phyloP scores from a whole-genome alignment of 352 stramenopile genomes.

The Phytophthora cactorum region DNA sequence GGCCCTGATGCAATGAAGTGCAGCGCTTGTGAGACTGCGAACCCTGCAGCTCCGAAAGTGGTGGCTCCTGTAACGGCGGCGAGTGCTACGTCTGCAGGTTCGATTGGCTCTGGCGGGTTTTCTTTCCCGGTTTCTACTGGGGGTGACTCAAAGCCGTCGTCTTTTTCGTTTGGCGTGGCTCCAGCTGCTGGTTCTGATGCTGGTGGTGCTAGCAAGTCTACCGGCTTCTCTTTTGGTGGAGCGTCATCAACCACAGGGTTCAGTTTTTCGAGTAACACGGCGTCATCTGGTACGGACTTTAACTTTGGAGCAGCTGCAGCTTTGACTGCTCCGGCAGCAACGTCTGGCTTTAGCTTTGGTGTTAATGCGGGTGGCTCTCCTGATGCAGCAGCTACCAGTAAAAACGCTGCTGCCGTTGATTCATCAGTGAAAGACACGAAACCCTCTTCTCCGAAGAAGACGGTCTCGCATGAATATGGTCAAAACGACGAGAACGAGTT shows the following conservation, averaged over 20 bases:
- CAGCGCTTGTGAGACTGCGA: conserved; percentile 52
- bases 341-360: conserved; percentile 6
- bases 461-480: conserved; percentile 47
- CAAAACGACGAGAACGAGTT: conserved; percentile 76
- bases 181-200: not conserved
- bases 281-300: conserved; percentile 15
- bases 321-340: not conserved
- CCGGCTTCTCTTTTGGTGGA: conserved; percentile 34
- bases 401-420: not conserved
- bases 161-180: conserved; percentile 35
- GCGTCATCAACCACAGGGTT: conserved; percentile 17
- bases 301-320: conserved; percentile 10
- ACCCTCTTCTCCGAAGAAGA: not conserved
- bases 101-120: conserved; percentile 47
- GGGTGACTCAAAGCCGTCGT: conserved; percentile 28
- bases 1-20: conserved; percentile 46
- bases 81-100: conserved; percentile 33
- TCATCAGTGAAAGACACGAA: not conserved
- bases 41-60: conserved; percentile 50
- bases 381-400: not conserved
- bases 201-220: conserved; percentile 10
- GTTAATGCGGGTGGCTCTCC: not conserved
- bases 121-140: conserved; percentile 37
- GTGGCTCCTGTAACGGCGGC: conserved; percentile 20
- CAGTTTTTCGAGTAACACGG: conserved; percentile 19